These are phyloP conservation scores for Cajanus cajan DNA, from an alignment of 306 rosid species.

Conservation along the genomic window DNA sequence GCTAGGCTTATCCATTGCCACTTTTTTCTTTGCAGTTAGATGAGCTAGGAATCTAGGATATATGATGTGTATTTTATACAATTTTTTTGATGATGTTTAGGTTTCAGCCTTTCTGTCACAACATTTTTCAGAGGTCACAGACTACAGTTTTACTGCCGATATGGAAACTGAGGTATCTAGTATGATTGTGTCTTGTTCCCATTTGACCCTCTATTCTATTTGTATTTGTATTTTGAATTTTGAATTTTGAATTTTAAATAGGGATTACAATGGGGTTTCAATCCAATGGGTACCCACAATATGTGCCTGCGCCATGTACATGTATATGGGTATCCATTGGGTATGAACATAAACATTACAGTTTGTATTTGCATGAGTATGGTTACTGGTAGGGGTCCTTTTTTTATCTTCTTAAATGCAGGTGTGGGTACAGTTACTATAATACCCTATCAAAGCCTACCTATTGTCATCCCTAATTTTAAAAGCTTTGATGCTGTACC, in stretches of 20 bases:
- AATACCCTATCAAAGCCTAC: background rate
- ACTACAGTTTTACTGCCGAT: constrained; percentile 94
- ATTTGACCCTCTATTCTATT: background rate
- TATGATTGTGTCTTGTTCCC: background rate
- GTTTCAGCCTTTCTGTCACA: constrained; percentile 93
- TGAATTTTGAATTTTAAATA: background rate
- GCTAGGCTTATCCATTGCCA: constrained; percentile 5
- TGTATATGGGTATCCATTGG: background rate
- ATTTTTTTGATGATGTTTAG: constrained; percentile 45
- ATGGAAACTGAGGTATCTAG: constrained; percentile 92
- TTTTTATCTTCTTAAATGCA: background rate
- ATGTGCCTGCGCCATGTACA: background rate
- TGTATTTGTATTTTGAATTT: background rate
- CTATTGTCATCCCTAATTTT: background rate
- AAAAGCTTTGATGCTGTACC: background rate
- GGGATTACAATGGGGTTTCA: background rate
- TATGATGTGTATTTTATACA: constrained; percentile 10
- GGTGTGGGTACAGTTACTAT: background rate
- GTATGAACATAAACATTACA: background rate
- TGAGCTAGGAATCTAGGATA: constrained; percentile 13
- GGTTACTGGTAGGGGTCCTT: background rate
- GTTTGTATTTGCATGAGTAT: background rate
- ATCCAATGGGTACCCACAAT: background rate
- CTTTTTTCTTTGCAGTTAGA: constrained; percentile 15
- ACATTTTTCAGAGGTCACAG: constrained; percentile 93